Percentiles rank a stretch among this genome's conserved stretches.
phyloP scores from a whole-genome alignment of 805 yeast genomes.

The Yarrowia hollandica region DNA sequence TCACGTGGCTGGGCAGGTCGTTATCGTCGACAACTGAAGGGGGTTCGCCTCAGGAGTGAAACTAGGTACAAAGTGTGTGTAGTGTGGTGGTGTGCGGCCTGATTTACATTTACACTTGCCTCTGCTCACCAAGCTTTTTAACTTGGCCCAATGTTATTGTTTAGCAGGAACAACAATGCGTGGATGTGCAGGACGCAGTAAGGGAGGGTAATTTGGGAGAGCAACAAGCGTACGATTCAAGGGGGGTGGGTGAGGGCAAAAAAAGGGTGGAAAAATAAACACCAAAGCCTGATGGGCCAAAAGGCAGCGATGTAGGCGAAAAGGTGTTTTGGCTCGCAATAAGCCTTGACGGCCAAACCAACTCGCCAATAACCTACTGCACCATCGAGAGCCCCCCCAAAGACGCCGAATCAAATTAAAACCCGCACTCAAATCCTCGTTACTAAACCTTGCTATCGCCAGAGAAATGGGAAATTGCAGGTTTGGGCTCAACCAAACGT shows the following conservation, averaged over 20 bases:
- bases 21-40: no score
- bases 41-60: no score
- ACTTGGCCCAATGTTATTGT: slow-evolving; percentile 27
- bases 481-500: not conserved
- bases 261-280: no score
- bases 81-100: slow-evolving; percentile 17
- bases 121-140: slow-evolving; percentile 24
- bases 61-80: slow-evolving; percentile 8
- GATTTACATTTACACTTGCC: slow-evolving; percentile 25
- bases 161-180: slow-evolving; percentile 23
- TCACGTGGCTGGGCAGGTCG: not conserved
- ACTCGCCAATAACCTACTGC: slow-evolving; percentile 11
- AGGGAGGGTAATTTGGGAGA: slow-evolving; percentile 28
- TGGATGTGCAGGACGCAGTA: slow-evolving; percentile 20
- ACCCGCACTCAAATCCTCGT: slow-evolving; percentile 14
- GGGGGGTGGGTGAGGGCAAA: no score
- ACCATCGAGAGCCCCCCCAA: not conserved
- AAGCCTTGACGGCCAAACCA: not conserved
- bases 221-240: not conserved
- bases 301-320: not conserved
- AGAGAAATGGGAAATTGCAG: slow-evolving; percentile 14
- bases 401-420: slow-evolving; percentile 1
- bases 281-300: no score
- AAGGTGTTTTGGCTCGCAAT: not conserved
- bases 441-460: slow-evolving; percentile 21